These are phyloP conservation scores for Cyberlindnera japonica DNA, from an alignment of 805 yeast genomes.

Conservation along the genomic window DNA sequence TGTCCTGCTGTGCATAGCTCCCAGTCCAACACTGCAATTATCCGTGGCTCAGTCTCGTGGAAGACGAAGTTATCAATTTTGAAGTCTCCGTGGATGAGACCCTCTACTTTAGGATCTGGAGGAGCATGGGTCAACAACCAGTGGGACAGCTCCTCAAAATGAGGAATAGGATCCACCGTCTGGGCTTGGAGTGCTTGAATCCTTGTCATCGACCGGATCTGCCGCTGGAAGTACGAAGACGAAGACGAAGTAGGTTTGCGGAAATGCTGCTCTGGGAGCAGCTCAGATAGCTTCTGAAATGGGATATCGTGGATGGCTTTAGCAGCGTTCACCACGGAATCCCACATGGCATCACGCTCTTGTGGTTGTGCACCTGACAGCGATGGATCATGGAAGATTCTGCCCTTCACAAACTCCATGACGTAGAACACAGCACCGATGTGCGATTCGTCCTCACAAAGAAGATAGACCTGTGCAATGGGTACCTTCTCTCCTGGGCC, in stretches of 20 bases:
- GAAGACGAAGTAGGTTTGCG: conserved; percentile 21
- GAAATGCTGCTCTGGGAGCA: conserved; percentile 44
- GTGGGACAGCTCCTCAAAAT: conserved; percentile 37
- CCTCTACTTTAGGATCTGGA: conserved; percentile 39
- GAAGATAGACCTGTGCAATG: conserved; percentile 46
- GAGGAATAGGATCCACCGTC: conserved; percentile 44
- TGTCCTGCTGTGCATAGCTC: conserved; percentile 63
- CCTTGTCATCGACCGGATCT: conserved; percentile 42
- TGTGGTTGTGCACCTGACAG: conserved; percentile 32
- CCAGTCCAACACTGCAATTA: conserved; percentile 61
- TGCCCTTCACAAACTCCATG: conserved; percentile 58
- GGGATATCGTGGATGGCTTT: conserved; percentile 49
- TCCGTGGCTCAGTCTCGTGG: conserved; percentile 47
- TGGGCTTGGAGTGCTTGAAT: conserved; percentile 39
- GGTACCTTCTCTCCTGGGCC: conserved; percentile 37
- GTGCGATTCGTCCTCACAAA: conserved; percentile 54
- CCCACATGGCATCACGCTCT: conserved; percentile 39
- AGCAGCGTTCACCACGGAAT: conserved; percentile 44
- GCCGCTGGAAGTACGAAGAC: conserved; percentile 48
- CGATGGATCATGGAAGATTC: conserved; percentile 51
- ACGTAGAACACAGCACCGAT: conserved; percentile 56
- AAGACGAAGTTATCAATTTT: conserved; percentile 61
- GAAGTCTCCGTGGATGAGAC: conserved; percentile 62
- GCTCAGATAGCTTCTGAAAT: conserved; percentile 36
- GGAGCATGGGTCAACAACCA: conserved; percentile 47